Base-by-base conservation (phyloP, 1,284 basidiomycete species). In the Ganoderma lucidum region DNA sequence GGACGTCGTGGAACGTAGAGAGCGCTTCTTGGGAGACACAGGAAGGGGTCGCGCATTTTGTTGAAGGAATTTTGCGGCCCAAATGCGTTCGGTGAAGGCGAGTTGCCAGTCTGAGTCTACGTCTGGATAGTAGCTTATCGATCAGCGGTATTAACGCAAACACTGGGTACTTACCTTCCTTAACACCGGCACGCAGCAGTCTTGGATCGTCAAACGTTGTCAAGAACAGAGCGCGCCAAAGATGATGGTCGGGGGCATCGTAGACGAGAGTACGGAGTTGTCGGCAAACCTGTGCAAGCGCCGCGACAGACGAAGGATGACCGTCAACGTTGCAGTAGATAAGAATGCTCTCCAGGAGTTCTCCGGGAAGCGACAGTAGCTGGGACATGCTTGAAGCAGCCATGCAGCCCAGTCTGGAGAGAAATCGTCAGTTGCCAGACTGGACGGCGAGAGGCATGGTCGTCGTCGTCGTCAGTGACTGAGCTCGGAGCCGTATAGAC, bases 171-270 rank as follows among this genome's bases (percentile, higher is more conserved):
- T 39, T 39, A 61, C 59, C 41, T 42, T 23, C 19, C 8, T 30
- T n/a, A 9, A 12, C 10, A 19, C n/a, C 6, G 37, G n/a, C 9
- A 12, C 4, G 28, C 3, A 58, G 12, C 10, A 19, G 35, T 10
- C 65, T 53, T 1, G 86, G 86, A 63, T 88, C 83, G 68, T 88
- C 87, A 71, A 86, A 88, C 0, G 78, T 77, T 0, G 80, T 75
- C 10, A 88, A 78, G 73, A 85, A 88, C 19, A 88, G 76, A 51
- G 81, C 79, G n/a, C 86, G 78, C 87, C 87, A 88, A 17, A 89
- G 77, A 73, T 87, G 86, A 15, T 80, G 78, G 69, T 87, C 84
- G 0, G 76, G 56, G 0, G 82, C 77, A 8, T 74, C 74, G 72
- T 86, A 85, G 23, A 88, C 76, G 39, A 87, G 78, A 10, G 74